Conservation (phyloP, 306 rosid genomes). For the Mimosa bimucronata region DNA sequence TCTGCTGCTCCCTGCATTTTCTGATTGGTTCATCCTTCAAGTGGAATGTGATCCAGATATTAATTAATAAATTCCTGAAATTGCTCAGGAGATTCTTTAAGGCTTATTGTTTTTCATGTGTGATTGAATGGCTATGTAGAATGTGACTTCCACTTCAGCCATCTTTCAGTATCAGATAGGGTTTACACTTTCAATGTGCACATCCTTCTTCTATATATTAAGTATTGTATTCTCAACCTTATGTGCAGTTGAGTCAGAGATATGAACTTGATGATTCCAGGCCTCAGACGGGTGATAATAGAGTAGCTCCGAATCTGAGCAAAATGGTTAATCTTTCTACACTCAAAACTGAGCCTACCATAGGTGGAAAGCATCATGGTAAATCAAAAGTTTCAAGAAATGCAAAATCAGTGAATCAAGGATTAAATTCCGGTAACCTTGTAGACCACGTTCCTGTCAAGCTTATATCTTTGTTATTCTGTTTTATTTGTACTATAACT, state of each 20-base stretch:
- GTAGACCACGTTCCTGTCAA: slow-evolving; percentile 22
- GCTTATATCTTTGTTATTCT: not conserved
- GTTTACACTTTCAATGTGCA: slow-evolving; percentile 16
- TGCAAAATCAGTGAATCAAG: slow-evolving; percentile 46
- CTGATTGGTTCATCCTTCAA: not conserved
- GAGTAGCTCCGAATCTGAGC: slow-evolving; percentile 33
- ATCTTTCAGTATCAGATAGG: not conserved
- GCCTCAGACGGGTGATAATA: slow-evolving; percentile 34
- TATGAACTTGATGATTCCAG: slow-evolving; percentile 38
- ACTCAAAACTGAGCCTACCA: slow-evolving; percentile 35
- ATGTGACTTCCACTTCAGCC: slow-evolving; percentile 11
- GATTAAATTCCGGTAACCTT: slow-evolving; percentile 44
- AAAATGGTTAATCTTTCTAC: slow-evolving; percentile 34
- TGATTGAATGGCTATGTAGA: slow-evolving; percentile 4
- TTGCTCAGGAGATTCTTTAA: not conserved
- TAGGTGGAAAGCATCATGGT: slow-evolving; percentile 41
- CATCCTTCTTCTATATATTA: not conserved
- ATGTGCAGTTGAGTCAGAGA: slow-evolving; percentile 54
- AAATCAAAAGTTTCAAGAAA: slow-evolving; percentile 54
- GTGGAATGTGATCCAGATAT: not conserved
- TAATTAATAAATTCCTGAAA: not conserved
- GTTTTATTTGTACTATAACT: slow-evolving; percentile 14
- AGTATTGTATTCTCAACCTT: slow-evolving; percentile 12
- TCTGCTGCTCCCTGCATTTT: not conserved
- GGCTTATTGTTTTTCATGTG: not conserved